A percentile compares a stretch with the other conserved stretches of the same genome.
Conservation (phyloP, 106 monocot species). For the Gastrodia elata region DNA sequence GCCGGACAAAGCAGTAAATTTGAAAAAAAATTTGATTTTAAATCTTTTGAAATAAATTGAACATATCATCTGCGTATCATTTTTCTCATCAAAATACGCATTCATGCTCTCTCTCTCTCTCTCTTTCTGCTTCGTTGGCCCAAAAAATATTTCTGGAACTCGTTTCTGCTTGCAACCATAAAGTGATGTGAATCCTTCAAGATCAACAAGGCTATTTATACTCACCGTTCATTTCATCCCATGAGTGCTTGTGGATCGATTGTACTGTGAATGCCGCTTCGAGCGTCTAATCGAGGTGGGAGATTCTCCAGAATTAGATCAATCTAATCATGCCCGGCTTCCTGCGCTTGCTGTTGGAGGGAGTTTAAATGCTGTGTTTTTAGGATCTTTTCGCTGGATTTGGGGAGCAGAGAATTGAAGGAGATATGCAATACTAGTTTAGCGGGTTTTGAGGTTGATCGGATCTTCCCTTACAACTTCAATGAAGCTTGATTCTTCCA, state of each 20-base stretch:
- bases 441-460: constrained; percentile 5
- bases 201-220: too few species aligned
- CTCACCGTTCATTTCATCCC: too few species aligned
- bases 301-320: neutral
- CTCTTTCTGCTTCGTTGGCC: too few species aligned
- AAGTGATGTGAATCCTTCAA: too few species aligned
- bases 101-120: too few species aligned
- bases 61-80: too few species aligned
- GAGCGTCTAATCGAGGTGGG: neutral
- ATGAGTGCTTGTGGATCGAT: neutral
- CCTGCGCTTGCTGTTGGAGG: neutral
- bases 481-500: constrained; percentile 1
- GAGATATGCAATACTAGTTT: neutral
- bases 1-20: too few species aligned
- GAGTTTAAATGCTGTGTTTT: neutral
- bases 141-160: too few species aligned
- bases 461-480: constrained; percentile 5
- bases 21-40: too few species aligned
- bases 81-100: too few species aligned
- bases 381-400: constrained; percentile 4
- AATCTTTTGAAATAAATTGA: too few species aligned
- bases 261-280: neutral
- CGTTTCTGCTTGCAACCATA: too few species aligned
- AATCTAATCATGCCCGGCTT: neutral
- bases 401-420: neutral